Base-by-base conservation (phyloP, 371 early-diverging fungal genomes). In the Mortierella sp. region DNA sequence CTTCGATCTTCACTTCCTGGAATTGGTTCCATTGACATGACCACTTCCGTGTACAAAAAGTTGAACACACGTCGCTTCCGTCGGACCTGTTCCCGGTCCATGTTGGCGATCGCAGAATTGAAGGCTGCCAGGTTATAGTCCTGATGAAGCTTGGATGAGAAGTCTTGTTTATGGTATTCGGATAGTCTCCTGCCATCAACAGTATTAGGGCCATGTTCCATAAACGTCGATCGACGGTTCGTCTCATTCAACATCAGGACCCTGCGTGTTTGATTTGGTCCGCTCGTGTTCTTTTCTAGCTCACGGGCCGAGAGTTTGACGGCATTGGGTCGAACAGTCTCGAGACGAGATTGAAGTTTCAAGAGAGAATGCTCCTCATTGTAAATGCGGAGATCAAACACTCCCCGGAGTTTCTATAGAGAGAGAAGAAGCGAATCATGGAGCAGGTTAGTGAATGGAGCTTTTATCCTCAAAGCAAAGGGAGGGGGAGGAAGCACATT, bases 21-120 rank as follows among this genome's bases (percentile, higher is more conserved):
- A 29, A 79, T 79, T 18, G 70, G 68, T 11, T 71, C 74, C 73
- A 74, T 75, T 12, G 74, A 66, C 69, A 75, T 75, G 37, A 83
- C 50, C 9, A 62, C 75, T 28, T 83, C 80, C 0, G 69, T 60
- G 58, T 80, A 83, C 60, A 83, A 48, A 51, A 80, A 75, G 74
- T 80, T 83, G 47, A 63, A 83, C 0, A 69, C 19, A 7, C 65
- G 74, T 7, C 81, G 74, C 15, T 61, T 70, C 26, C 30, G 53
- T 23, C 61, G 68, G 1, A 76, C 64, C 12, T 62, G 46, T 4
- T 57, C 61, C 29, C 4, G 62, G 43, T 75, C 62, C 19, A 77
- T 37, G n/a, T 65, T 70, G 14, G 70, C 72, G 30, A 80, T 62
- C 25, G 76, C 74, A 28, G 70, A 70, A 60, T 81, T 77, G 60